These are phyloP conservation scores for Phallus indusiatus DNA, from an alignment of 768 basidiomycete species.

Conservation along the genomic window DNA sequence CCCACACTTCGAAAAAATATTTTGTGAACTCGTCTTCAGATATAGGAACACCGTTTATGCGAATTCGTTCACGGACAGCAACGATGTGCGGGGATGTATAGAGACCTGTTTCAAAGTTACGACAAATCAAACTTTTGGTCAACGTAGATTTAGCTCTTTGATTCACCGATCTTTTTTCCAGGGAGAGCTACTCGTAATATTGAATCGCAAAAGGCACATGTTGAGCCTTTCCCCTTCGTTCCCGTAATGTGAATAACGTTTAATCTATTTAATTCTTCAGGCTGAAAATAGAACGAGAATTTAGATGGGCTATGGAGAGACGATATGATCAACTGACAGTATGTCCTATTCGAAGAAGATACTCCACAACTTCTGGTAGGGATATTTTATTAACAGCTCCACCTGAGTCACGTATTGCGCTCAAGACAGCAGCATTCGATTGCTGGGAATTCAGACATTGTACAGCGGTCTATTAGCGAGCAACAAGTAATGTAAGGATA, in stretches of 20 bases:
- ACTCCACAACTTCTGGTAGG: conserved; percentile 86
- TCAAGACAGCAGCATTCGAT: conserved; percentile 88
- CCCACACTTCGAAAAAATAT: conserved; percentile 97
- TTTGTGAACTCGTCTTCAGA: conserved; percentile 82
- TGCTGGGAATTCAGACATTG: conserved; percentile 72
- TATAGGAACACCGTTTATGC: conserved; percentile 84
- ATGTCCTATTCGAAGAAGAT: conserved; percentile 80
- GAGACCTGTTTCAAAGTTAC: conserved; percentile 47
- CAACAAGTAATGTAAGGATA: not conserved
- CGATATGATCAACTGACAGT: conserved; percentile 38
- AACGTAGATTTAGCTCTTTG: not conserved
- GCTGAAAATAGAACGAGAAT: conserved; percentile 33
- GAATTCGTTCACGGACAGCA: conserved; percentile 90
- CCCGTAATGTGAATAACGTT: conserved; percentile 97
- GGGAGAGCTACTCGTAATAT: conserved; percentile 71
- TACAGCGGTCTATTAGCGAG: conserved; percentile 44
- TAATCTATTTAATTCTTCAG: conserved; percentile 71
- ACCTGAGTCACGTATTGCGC: conserved; percentile 70
- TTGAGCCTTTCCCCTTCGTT: conserved; percentile 97
- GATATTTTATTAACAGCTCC: conserved; percentile 48
- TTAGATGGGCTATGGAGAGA: conserved; percentile 3
- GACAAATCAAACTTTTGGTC: not conserved
- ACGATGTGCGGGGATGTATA: conserved; percentile 97
- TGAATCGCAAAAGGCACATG: conserved; percentile 86
- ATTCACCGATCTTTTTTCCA: conserved; percentile 67